Evolutionary conservation across 2,329 filamentous ascomycete species (phyloP), one percentile per base, ranked within the genome.

Genomic region (Penicillium hordei): DNA sequence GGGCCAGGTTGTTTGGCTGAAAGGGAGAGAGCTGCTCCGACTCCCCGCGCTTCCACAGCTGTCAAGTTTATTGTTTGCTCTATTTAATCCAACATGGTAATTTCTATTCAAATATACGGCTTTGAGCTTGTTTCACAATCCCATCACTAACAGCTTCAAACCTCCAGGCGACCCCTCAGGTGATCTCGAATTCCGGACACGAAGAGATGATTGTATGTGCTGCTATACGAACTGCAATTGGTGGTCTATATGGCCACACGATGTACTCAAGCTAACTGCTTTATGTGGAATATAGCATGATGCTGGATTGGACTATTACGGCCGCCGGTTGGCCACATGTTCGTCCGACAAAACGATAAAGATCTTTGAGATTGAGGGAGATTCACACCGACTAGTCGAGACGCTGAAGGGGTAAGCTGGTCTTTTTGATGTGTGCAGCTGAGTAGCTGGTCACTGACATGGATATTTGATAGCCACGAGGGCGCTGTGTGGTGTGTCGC

Each of bases 341-440:
- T 97, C 93, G 36, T 97, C 93, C 65, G 94, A 99, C 79, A 93
- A 94, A 75, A 97, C 93, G 48, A 96, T 99, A 82, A 97, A 97
- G 82, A 97, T 99, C 73, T 99, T 97, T 74, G 94, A 99, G 78
- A 89, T 99, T 55, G 93, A 97, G 71, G 91, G 92, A 70, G 93
- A 97, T 69, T 85, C 89, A 66, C 93, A 99, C 78, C 86, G 90
- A 63, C 81, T 97, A 68, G 85, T 91, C 34, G 93, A 97, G 80
- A 99, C 94, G 27, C 81, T 99, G 65, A 96, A 96, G 79, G 93
- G 93, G 91, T 95, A 84, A 71, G 71, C 45, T 25, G 48, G 44
- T 36, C 43, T 25, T 19, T 15, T 12, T 19, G 9, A 38, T 42
- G n/a, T n/a, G 17, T 17, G 34, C 4, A 31, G 3, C 17, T 27